Percentiles rank a stretch among this genome's conserved stretches.
phyloP scores from a whole-genome alignment of 2,329 filamentous ascomycete genomes.

The Microdochium bolleyi region DNA sequence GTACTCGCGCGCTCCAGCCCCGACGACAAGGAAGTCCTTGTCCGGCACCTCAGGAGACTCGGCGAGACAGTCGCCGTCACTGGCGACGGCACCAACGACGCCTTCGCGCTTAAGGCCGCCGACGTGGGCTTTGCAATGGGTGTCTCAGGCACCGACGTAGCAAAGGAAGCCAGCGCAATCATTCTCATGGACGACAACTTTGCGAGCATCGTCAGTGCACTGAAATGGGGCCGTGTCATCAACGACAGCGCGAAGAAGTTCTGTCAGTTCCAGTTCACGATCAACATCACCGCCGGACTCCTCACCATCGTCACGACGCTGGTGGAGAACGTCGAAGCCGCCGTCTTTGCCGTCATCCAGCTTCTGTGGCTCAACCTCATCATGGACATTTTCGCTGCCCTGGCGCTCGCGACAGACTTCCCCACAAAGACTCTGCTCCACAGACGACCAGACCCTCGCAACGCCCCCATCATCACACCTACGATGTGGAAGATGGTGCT shows the following conservation, averaged over 20 bases:
- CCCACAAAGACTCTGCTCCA: slow-evolving; percentile 51
- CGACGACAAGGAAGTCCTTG: slow-evolving; percentile 58
- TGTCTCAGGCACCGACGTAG: slow-evolving; percentile 57
- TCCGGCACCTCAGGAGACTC: slow-evolving; percentile 50
- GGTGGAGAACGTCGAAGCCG: slow-evolving; percentile 41
- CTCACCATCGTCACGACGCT: slow-evolving; percentile 59
- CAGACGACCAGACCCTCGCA: slow-evolving; percentile 49
- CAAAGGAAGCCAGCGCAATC: slow-evolving; percentile 61
- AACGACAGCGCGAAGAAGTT: slow-evolving; percentile 64
- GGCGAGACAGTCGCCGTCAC: slow-evolving; percentile 58
- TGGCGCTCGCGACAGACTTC: slow-evolving; percentile 56
- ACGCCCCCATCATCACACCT: slow-evolving; percentile 62
- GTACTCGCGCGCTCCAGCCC: slow-evolving; percentile 59
- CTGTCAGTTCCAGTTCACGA: slow-evolving; percentile 61
- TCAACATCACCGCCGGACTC: slow-evolving; percentile 61
- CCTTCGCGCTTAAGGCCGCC: slow-evolving; percentile 55
- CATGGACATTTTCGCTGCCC: slow-evolving; percentile 61
- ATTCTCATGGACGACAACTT: slow-evolving; percentile 63
- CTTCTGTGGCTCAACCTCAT: slow-evolving; percentile 64
- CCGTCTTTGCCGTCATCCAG: slow-evolving; percentile 58
- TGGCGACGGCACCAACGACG: slow-evolving; percentile 61
- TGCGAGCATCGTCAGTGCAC: slow-evolving; percentile 55
- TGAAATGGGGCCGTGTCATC: slow-evolving; percentile 61
- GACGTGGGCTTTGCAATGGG: slow-evolving; percentile 65
- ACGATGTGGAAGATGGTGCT: slow-evolving; percentile 63